Conservation (phyloP, 2,329 filamentous ascomycete species). For the Botrytis medusae region DNA sequence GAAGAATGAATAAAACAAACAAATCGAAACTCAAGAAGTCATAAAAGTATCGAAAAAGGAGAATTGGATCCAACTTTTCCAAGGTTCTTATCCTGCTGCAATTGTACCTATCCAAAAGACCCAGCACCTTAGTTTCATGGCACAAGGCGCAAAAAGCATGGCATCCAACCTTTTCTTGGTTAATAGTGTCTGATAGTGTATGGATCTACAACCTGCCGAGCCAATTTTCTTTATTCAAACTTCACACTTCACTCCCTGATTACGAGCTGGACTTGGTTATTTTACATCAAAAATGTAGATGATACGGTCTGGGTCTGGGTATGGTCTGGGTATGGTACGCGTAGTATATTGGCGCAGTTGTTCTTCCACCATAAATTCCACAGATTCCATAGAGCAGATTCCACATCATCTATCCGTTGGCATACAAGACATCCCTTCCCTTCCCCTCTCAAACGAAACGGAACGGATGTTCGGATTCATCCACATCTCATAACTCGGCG, state of each 20-base stretch:
- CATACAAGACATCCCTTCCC: too few relatives aligned
- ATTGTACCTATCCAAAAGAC: neutral
- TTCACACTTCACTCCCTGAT: neutral
- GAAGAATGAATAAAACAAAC: too few relatives aligned
- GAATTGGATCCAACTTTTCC: neutral
- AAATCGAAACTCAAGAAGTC: neutral
- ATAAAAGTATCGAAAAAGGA: neutral
- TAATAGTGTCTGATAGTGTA: neutral
- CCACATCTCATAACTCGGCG: neutral
- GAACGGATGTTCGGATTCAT: neutral
- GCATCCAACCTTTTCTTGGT: constrained; percentile 1
- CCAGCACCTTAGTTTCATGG: neutral
- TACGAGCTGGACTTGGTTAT: neutral
- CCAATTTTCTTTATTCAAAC: neutral
- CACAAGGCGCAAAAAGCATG: neutral
- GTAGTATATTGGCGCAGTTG: neutral
- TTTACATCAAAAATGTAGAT: neutral
- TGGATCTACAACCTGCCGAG: constrained; percentile 2
- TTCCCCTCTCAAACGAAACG: neutral
- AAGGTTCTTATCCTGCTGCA: neutral
- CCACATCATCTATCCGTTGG: too few relatives aligned
- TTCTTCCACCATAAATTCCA: neutral
- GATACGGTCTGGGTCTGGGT: neutral
- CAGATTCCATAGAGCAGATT: too few relatives aligned
- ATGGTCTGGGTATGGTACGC: neutral